Evolutionary conservation across 352 stramenopile species (phyloP).

Genomic region (Aphanomyces astaci): DNA sequence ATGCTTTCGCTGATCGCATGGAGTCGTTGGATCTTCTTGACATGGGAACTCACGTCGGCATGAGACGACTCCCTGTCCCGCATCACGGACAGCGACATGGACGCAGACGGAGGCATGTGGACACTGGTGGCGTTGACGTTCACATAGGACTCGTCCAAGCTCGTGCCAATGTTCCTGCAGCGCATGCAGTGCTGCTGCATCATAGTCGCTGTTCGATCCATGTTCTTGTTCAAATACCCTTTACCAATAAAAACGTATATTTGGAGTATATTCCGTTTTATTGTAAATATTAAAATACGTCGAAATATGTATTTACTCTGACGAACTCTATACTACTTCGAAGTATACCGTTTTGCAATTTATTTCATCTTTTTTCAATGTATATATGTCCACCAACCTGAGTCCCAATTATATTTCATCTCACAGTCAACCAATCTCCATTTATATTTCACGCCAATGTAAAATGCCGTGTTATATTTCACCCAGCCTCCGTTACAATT

Average conservation of each 20-base stretch:
- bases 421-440: too few species aligned
- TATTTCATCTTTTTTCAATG: too few species aligned
- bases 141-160: conserved; percentile 21
- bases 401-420: too few species aligned
- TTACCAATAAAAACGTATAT: neutral
- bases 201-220: neutral
- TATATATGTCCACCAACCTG: too few species aligned
- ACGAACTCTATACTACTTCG: too few species aligned
- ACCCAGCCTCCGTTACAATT: too few species aligned
- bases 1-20: conserved; percentile 14
- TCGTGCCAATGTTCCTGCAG: neutral
- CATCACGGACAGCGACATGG: conserved; percentile 11
- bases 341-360: too few species aligned
- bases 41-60: conserved; percentile 22
- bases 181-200: conserved; percentile 18
- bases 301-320: too few species aligned
- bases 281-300: too few species aligned
- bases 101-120: neutral
- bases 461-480: too few species aligned
- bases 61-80: conserved; percentile 3
- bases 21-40: conserved; percentile 22
- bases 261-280: too few species aligned
- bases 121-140: conserved; percentile 16
- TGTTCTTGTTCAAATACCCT: neutral
- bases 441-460: too few species aligned